Evolutionary conservation across 2,329 filamentous ascomycete genomes (phyloP).

Genomic region (Capronia coronata): DNA sequence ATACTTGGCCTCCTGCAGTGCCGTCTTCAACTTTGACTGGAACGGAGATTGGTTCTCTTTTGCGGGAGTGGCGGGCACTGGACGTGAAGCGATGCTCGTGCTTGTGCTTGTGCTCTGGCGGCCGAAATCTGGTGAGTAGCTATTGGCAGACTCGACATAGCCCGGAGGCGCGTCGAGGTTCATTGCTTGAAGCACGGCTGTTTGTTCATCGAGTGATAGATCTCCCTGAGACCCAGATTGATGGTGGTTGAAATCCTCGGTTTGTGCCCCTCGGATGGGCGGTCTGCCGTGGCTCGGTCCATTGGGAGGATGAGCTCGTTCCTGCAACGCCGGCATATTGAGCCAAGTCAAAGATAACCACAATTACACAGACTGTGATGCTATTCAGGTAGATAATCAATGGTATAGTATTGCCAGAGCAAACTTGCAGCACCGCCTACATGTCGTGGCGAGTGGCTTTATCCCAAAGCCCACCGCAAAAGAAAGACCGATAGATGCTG

Average conservation of each 20-base stretch:
- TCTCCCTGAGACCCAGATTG: background rate
- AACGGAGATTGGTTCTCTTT: conserved; percentile 3
- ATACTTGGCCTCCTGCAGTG: conserved; percentile 52
- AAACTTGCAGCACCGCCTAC: background rate
- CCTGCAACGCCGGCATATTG: conserved; percentile 3
- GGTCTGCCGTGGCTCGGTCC: conserved; percentile 1
- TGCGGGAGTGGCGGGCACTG: background rate
- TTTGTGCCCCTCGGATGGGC: conserved; percentile 11
- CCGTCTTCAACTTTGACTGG: conserved; percentile 30
- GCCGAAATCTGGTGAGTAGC: conserved; percentile 3
- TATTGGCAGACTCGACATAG: conserved; percentile 18
- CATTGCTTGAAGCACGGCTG: conserved; percentile 21
- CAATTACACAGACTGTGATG: background rate
- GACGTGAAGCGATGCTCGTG: background rate
- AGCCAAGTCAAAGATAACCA: background rate
- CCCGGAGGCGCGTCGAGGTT: conserved; percentile 18
- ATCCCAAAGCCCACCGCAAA: no score
- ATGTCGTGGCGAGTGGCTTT: background rate
- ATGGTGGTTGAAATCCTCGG: conserved; percentile 15
- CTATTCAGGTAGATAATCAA: background rate
- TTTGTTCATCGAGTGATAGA: conserved; percentile 17
- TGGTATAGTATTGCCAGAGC: background rate
- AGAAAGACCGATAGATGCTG: no score
- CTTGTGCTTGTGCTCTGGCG: background rate
- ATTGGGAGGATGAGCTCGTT: background rate